Base-by-base conservation (phyloP, 2,329 filamentous ascomycete genomes). In the Penicillium sp. region DNA sequence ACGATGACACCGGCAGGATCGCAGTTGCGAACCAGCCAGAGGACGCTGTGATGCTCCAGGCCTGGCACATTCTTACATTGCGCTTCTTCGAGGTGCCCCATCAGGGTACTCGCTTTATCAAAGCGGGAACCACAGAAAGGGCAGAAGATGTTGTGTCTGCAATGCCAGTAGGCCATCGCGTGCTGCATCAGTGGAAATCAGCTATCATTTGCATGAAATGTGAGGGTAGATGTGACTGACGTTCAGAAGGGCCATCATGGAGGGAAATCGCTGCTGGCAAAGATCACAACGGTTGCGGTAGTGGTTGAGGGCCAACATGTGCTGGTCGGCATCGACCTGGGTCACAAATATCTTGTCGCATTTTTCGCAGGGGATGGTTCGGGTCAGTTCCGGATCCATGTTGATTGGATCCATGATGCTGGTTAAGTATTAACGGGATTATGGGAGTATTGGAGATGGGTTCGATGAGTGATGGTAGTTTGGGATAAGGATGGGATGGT, bases 11-110 rank as follows among this genome's bases (percentile, higher is more conserved):
- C 51, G 3, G 6, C 2, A 3, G 22, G 19, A 28, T 40, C 33
- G 51, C 33, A 26, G 15, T 54, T 40, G 6, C 35, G 33, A 17
- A 54, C 6, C 15, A 54, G 22, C 33, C 51, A 54, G 35, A 54
- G 22, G 19, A 54, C 30, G 22, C 15, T 54, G 9, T 54, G 37
- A 22, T 54, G 51, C 10, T 54, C 26, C 15, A 54, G 22, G 33
- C 51, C 51, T 4, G 51, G 51, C 1, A 37, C 51, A 30, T 17
- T 1, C 1, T 37, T 6, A 26, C 51, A 54, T 2, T 19, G 9
- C 12, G 12, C 51, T 24, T 28, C 24, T 10, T 54, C 51, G 13
- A 54, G 33, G 22, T 54, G 51, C 1, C 19, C 22, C 9, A 54
- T 42, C 33, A 54, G 10, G 22, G 26, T n/a, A 19, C 51, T 54